Evolutionary conservation across 768 basidiomycete species (phyloP), one percentile per base, ranked within the genome.

Genomic region (Leccinellum rugosiceps): DNA sequence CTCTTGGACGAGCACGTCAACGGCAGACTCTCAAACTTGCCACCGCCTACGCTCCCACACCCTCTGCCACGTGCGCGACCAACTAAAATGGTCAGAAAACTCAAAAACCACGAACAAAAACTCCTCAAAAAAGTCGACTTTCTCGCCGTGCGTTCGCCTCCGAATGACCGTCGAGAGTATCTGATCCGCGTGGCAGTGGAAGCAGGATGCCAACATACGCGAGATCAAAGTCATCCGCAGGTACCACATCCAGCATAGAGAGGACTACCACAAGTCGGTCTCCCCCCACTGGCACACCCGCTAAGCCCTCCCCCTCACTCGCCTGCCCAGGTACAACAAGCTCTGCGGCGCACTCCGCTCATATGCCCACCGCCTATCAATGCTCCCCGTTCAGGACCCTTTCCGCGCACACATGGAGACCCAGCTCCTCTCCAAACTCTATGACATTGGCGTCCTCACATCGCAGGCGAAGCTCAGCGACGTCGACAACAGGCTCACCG

Each of bases 61-160:
- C 64, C 54, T 55, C 50, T 53, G 62, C 72, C 71, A 72, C 71
- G 71, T 72, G 71, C 65, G 50, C 63, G 34, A 7, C 38, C 19
- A 55, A 52, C 35, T n/a, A 38, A 38, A 19, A 90, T 90, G 88
- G 94, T 97, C 79, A 82, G 95, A 62, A 88, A 96, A 76, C 83
- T 98, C 73, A 98, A 96, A 78, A 83, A 92, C 71, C 97, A 99
- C 75, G 96, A 99, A 74, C 87, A 94, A 72, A 95, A 89, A 68
- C 82, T 97, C 32, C 83, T 95, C 72, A 94, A 92, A 72, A 94
- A 97, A 76, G 95, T 98, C 65, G 97, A 98, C 75, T 97, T 99
- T 73, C 81, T 98, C 58, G 92, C 90, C 68, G 94, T 93, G 68
- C 57, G 84, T 77, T 15, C 15, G 70, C 28, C 10, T 14, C 8